These are phyloP conservation scores for Pseudohalonectria lignicola DNA, from an alignment of 2,329 filamentous ascomycete species.

Conservation along the genomic window DNA sequence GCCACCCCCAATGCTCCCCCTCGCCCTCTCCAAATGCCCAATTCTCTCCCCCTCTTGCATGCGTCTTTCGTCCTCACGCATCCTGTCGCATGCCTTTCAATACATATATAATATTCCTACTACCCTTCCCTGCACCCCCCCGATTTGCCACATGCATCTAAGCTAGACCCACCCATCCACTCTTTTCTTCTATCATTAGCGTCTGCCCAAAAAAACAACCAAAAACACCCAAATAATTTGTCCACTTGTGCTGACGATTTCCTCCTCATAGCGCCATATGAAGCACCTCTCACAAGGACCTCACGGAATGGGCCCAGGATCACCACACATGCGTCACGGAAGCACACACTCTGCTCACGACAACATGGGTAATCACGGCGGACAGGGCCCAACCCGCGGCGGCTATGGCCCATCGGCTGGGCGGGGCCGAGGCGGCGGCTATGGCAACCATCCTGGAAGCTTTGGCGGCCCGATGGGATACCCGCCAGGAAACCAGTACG, in stretches of 20 bases:
- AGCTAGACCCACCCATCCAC: no score
- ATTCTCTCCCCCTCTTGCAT: no score
- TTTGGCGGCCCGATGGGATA: slow-evolving; percentile 33
- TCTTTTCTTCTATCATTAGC: slow-evolving; percentile 13
- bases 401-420: slow-evolving; percentile 33
- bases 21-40: no score
- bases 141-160: no score
- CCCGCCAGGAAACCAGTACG: slow-evolving; percentile 24
- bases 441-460: slow-evolving; percentile 36
- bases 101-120: no score
- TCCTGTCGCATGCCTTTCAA: no score
- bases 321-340: slow-evolving; percentile 71
- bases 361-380: slow-evolving; percentile 55
- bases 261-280: slow-evolving; percentile 55
- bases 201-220: no score
- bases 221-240: no score
- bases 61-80: no score
- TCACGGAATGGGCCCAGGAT: slow-evolving; percentile 33
- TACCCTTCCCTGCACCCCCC: no score
- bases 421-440: slow-evolving; percentile 34
- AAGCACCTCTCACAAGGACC: slow-evolving; percentile 53
- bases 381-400: slow-evolving; percentile 47
- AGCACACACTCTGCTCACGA: slow-evolving; percentile 76
- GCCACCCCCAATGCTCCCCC: no score
- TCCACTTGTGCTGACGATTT: no score